A percentile compares a stretch with the other conserved stretches of the same genome.
Conservation (phyloP, 2,329 filamentous ascomycete species). For the Elsinoe perseae region DNA sequence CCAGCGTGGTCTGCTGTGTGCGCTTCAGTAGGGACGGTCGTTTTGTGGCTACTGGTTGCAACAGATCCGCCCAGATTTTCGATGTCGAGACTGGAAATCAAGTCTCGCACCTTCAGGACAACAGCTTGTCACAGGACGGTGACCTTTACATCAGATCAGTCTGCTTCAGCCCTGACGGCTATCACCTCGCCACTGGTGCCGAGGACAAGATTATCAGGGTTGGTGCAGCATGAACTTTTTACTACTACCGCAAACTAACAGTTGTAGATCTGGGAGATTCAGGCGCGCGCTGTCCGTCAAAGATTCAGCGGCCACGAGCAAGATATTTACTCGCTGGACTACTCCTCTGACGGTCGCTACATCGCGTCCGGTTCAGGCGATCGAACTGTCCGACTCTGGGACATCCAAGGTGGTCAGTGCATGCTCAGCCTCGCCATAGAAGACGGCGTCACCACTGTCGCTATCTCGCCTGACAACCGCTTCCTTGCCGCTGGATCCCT, state of each 20-base stretch:
- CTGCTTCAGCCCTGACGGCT: conserved; percentile 95
- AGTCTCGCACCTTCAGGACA: conserved; percentile 83
- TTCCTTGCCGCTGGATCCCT: conserved; percentile 91
- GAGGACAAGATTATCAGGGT: conserved; percentile 96
- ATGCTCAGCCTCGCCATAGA: conserved; percentile 85
- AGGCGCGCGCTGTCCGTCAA: conserved; percentile 72
- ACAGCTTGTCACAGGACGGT: conserved; percentile 74
- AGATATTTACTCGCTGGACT: conserved; percentile 95
- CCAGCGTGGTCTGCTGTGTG: conserved; percentile 97
- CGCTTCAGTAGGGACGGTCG: conserved; percentile 94
- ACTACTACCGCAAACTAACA: conserved; percentile 10
- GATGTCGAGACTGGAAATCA: conserved; percentile 82
- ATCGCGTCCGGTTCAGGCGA: conserved; percentile 96
- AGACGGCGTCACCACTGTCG: conserved; percentile 94
- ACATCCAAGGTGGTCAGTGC: conserved; percentile 76
- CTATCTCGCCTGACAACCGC: conserved; percentile 90
- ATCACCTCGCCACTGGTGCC: conserved; percentile 87
- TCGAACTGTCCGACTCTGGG: conserved; percentile 90
- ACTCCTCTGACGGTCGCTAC: conserved; percentile 82
- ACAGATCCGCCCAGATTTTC: conserved; percentile 98
- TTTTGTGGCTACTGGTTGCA: conserved; percentile 93
- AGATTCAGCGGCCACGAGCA: conserved; percentile 96
- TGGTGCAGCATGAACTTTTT: conserved; percentile 35
- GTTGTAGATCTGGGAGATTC: conserved; percentile 85
- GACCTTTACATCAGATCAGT: conserved; percentile 97